A percentile compares a stretch with the other conserved stretches of the same genome.
phyloP scores from a whole-genome alignment of 2,329 filamentous ascomycete species.

The Ceratocystis cacaofunesta region DNA sequence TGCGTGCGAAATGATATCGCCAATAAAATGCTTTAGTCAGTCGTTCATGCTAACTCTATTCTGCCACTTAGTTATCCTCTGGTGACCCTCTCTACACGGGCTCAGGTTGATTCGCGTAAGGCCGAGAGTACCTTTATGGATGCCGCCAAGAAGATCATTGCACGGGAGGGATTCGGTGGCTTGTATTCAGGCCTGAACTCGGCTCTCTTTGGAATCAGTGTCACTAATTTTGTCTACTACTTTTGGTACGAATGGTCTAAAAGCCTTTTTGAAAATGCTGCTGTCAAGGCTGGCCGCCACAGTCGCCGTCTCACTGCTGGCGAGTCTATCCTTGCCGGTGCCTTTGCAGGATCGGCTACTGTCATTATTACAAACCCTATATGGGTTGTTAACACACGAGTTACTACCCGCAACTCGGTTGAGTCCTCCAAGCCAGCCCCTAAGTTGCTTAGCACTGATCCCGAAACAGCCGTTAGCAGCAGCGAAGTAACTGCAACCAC shows the following conservation, averaged over 20 bases:
- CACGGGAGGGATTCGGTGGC: slow-evolving; percentile 76
- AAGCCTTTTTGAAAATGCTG: slow-evolving; percentile 67
- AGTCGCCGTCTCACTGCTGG: slow-evolving; percentile 74
- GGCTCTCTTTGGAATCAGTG: slow-evolving; percentile 89
- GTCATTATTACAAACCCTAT: slow-evolving; percentile 96
- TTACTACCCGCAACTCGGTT: slow-evolving; percentile 62
- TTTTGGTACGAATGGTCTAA: slow-evolving; percentile 99
- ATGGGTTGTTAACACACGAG: slow-evolving; percentile 97
- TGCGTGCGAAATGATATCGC: background rate
- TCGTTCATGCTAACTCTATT: background rate
- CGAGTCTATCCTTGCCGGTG: slow-evolving; percentile 90
- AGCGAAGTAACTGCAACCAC: background rate
- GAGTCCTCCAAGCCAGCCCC: slow-evolving; percentile 18
- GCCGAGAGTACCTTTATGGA: slow-evolving; percentile 72
- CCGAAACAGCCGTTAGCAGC: slow-evolving; percentile 25
- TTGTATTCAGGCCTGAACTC: slow-evolving; percentile 89
- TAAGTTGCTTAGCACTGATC: slow-evolving; percentile 24
- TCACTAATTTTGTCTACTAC: slow-evolving; percentile 99
- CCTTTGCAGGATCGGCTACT: slow-evolving; percentile 82
- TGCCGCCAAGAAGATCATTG: slow-evolving; percentile 72
- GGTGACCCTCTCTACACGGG: slow-evolving; percentile 91
- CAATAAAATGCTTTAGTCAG: background rate
- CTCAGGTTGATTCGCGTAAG: slow-evolving; percentile 92
- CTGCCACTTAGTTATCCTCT: slow-evolving; percentile 59
- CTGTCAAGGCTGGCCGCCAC: slow-evolving; percentile 54